These are phyloP conservation scores for Gossypium mustelinum DNA, from an alignment of 345 rosid species.

Conservation along the genomic window DNA sequence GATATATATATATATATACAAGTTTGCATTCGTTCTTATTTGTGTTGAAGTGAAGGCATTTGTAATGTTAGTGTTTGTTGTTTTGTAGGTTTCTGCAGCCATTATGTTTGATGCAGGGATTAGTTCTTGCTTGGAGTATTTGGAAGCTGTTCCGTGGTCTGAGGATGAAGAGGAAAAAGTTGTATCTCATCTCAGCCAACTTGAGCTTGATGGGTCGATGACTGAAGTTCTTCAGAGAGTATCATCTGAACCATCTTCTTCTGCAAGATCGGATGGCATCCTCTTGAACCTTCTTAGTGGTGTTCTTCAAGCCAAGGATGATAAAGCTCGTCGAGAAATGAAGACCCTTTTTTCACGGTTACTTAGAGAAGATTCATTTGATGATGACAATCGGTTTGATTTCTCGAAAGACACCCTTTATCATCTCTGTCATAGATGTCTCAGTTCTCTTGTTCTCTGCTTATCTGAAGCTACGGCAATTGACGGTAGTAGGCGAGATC, in stretches of 20 bases:
- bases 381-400: conserved; percentile 34
- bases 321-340: conserved; percentile 90
- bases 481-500: conserved; percentile 47
- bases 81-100: conserved; percentile 70
- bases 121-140: conserved; percentile 64
- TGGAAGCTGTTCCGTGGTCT: conserved; percentile 96
- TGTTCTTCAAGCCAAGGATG: conserved; percentile 81
- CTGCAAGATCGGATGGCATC: conserved; percentile 55
- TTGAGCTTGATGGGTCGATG: conserved; percentile 55
- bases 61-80: neutral
- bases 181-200: conserved; percentile 55
- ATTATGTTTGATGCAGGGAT: conserved; percentile 70
- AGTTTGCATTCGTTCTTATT: neutral
- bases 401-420: conserved; percentile 69
- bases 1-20: neutral
- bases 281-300: conserved; percentile 58
- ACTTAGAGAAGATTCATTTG: conserved; percentile 56
- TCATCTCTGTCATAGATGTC: conserved; percentile 70
- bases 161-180: conserved; percentile 72
- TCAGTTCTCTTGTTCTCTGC: conserved; percentile 68
- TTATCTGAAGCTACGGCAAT: conserved; percentile 63
- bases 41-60: neutral
- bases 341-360: conserved; percentile 61
- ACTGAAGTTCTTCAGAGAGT: conserved; percentile 72
- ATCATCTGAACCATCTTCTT: conserved; percentile 52